Evolutionary conservation across 805 yeast genomes (phyloP), one percentile per base, ranked within the genome.

Genomic region (Myxozyma melibiosi): DNA sequence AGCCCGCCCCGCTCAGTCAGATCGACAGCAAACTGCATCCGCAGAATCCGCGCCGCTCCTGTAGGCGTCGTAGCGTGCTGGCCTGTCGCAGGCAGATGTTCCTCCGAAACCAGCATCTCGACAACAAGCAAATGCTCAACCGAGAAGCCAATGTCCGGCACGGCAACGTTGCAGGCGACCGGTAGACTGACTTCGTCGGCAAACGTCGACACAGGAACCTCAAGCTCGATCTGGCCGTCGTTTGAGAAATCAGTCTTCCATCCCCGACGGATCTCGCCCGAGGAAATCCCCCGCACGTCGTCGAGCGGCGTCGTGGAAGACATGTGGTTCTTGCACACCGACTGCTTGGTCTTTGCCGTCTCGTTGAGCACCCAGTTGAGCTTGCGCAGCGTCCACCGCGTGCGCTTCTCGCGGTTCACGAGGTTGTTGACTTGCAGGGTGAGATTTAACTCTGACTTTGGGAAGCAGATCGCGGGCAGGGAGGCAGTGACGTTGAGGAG

Each of bases 71-170:
- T 76, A n/a, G 76, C 64, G 57, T 78, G 67, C 53, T 73, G 76
- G 49, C 76, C 79, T 24, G 61, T 61, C 1, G 71, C 66, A 5
- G 73, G 70, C 3, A 74, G 59, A 8, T 78, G 70, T 69, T 94
- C 99, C 72, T 94, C 99, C 2, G 97, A 97, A 39, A 94, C 90
- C n/a, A 92, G 88, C 50, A 90, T 82, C 71, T 94, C 99, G 35
- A 91, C 83, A 13, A 90, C 81, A 44, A 94, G 74, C 22, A 83
- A 78, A 69, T 94, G 99, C 45, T 79, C 76, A 2, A 90, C 92
- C 61, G 77, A 79, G 2, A 92, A 75, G 0, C 98, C 98, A 40
- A 85, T 72, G 7, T 83, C 83, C 0, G 91, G 87, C 70, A 92
- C 97, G 55, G 82, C 85, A 3, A 91, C 78, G 70, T 91, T 96